Conservation (phyloP, 78 protist genomes). For the Tieghemostelium lacteum region DNA sequence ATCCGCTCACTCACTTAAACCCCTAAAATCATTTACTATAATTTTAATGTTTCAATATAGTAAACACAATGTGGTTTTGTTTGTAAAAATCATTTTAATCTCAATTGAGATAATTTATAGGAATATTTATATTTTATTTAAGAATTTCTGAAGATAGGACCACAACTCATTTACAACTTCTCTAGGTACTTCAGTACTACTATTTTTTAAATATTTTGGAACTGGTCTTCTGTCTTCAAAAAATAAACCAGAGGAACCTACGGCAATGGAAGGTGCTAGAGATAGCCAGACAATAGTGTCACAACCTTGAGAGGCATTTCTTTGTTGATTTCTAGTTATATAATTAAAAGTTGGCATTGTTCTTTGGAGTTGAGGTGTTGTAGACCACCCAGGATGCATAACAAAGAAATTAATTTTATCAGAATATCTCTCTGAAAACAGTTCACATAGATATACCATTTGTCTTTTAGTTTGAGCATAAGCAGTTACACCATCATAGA, state of each 20-base stretch:
- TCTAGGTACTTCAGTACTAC: constrained; percentile 7
- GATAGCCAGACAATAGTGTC: constrained; percentile 65
- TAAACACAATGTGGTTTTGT: no score
- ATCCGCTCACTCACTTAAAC: no score
- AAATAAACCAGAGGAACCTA: constrained; percentile 4
- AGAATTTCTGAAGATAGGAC: constrained; percentile 11
- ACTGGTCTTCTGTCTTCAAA: constrained; percentile 44
- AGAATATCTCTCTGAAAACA: constrained; percentile 14
- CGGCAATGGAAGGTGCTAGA: constrained; percentile 11
- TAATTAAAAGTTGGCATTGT: constrained; percentile 54
- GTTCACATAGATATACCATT: constrained; percentile 22
- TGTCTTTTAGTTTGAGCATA: constrained; percentile 67
- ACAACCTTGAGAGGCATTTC: constrained; percentile 43
- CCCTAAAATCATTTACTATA: no score
- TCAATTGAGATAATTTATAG: no score
- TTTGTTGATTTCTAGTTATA: not conserved
- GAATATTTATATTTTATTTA: no score
- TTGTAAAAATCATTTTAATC: no score
- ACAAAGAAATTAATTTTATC: constrained; percentile 23
- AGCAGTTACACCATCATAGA: constrained; percentile 27
- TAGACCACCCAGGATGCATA: constrained; percentile 67
- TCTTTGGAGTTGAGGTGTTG: constrained; percentile 4
- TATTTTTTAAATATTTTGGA: not conserved
- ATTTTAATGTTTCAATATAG: no score
- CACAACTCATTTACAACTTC: constrained; percentile 30